Evolutionary conservation across 805 yeast species (phyloP).

Genomic region (Yamadazyma phyllophila): DNA sequence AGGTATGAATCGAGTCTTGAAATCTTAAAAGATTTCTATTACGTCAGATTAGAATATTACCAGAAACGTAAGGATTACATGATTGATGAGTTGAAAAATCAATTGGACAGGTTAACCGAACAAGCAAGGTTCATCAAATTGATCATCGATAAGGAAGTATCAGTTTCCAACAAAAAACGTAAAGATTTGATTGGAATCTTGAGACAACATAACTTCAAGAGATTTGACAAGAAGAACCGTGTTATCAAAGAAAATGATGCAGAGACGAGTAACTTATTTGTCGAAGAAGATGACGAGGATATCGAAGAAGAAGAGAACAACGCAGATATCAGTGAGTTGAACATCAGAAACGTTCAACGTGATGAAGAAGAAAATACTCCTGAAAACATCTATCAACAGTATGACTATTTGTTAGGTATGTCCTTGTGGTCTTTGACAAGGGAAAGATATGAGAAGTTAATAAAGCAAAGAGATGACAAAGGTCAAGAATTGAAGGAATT

Average conservation of each 20-base stretch:
- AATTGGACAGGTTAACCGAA: constrained; percentile 67
- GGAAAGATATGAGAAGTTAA: constrained; percentile 80
- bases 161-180: constrained; percentile 73
- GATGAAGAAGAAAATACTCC: constrained; percentile 41
- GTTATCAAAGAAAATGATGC: constrained; percentile 48
- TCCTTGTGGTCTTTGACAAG: constrained; percentile 88
- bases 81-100: constrained; percentile 66
- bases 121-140: constrained; percentile 91
- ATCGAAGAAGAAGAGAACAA: constrained; percentile 45
- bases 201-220: constrained; percentile 65
- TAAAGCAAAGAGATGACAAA: constrained; percentile 68
- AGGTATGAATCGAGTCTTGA: constrained; percentile 75
- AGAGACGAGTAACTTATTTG: constrained; percentile 24
- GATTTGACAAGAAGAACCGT: constrained; percentile 66
- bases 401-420: constrained; percentile 89
- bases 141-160: constrained; percentile 74
- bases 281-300: constrained; percentile 37
- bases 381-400: constrained; percentile 60
- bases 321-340: constrained; percentile 29
- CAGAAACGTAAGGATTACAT: constrained; percentile 86
- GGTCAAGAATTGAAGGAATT: constrained; percentile 68
- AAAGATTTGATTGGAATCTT: constrained; percentile 62
- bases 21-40: constrained; percentile 80
- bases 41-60: constrained; percentile 82
- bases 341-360: constrained; percentile 26